Percentiles rank a stretch among this genome's conserved stretches.
Conservation (phyloP, 2,329 filamentous ascomycete genomes). For the Monosporascus sp. region DNA sequence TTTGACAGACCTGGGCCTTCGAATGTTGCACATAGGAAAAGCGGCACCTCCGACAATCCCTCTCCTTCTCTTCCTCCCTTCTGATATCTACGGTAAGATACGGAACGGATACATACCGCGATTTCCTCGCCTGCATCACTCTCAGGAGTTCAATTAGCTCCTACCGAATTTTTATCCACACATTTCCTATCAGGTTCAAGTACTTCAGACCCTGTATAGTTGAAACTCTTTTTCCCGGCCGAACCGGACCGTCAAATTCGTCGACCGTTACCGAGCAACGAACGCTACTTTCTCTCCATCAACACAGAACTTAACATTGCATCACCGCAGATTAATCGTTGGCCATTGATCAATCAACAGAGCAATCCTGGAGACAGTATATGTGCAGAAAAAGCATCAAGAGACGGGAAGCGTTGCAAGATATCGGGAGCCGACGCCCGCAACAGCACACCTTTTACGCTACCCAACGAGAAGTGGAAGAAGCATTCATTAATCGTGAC, state of each 20-base stretch:
- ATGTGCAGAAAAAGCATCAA: neutral
- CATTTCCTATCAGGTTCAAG: neutral
- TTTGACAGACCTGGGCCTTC: neutral
- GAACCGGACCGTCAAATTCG: neutral
- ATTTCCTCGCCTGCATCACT: neutral
- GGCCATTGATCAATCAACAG: neutral
- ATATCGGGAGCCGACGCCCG: neutral
- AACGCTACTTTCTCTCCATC: neutral
- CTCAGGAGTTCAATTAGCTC: too few species aligned
- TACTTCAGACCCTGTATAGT: neutral
- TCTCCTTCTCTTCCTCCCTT: neutral
- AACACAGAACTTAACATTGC: neutral
- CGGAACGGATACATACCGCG: neutral
- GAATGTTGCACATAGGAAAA: neutral
- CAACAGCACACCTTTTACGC: slow-evolving; percentile 3
- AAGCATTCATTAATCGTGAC: slow-evolving; percentile 24
- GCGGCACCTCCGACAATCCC: neutral
- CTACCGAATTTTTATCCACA: too few species aligned
- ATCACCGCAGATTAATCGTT: neutral
- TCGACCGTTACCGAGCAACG: neutral
- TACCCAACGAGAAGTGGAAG: slow-evolving; percentile 10
- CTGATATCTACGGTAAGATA: neutral
- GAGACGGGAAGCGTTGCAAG: neutral
- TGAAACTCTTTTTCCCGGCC: neutral
- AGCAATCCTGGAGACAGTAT: neutral